phyloP scores from a whole-genome alignment of 1,284 basidiomycete species.

The Ceratobasidium sp. region DNA sequence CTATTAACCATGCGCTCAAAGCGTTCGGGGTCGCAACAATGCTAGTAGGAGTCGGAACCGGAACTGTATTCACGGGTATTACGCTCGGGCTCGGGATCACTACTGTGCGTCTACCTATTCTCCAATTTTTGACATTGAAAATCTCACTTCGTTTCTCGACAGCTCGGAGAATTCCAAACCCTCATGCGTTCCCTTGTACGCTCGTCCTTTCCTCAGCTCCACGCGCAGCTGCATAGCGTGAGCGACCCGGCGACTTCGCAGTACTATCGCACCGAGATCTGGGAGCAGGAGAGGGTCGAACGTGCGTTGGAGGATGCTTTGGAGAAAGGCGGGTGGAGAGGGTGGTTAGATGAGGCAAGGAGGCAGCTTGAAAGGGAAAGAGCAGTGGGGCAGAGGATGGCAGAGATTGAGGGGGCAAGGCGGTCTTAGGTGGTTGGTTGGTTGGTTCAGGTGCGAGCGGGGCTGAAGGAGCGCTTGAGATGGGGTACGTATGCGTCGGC shows the following conservation, averaged over 20 bases:
- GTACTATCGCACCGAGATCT: constrained; percentile 10
- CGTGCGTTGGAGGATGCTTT: constrained; percentile 28
- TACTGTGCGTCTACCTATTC: constrained; percentile 8
- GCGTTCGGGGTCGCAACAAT: constrained; percentile 19
- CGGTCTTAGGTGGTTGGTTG: background rate
- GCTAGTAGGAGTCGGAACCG: constrained; percentile 4
- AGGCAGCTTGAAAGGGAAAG: constrained; percentile 30
- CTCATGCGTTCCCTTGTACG: constrained; percentile 32
- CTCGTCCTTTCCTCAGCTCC: constrained; percentile 13
- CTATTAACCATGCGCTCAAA: constrained; percentile 26
- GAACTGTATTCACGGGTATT: constrained; percentile 11
- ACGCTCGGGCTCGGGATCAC: constrained; percentile 28
- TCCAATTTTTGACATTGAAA: background rate
- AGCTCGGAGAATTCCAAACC: constrained; percentile 30
- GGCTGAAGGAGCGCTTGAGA: background rate
- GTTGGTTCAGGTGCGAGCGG: background rate
- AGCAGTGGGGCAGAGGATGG: constrained; percentile 21
- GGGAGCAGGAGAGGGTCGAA: constrained; percentile 24
- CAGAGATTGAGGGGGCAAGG: constrained; percentile 1
- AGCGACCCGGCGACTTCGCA: constrained; percentile 6
- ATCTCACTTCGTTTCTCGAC: background rate
- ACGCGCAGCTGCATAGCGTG: constrained; percentile 20
- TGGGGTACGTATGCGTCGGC: background rate
- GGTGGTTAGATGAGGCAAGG: constrained; percentile 21
- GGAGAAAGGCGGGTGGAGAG: constrained; percentile 2